Conservation (phyloP, 768 basidiomycete species). For the Amanita jacksonii region DNA sequence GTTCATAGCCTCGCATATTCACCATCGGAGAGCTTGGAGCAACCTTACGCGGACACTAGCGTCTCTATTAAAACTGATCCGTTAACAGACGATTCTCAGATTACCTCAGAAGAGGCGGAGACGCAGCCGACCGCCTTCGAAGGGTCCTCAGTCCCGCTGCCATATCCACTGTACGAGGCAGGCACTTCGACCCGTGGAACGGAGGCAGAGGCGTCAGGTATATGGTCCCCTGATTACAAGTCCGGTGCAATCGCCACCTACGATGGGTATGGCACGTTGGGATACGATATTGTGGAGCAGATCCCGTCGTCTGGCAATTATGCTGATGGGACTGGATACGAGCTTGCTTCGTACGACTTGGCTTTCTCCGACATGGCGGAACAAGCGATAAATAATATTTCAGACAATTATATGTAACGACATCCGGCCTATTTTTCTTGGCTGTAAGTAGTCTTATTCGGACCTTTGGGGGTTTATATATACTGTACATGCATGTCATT, state of each 20-base stretch:
- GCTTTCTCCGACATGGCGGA: conserved; percentile 6
- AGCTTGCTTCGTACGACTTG: conserved; percentile 1
- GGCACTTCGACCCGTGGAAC: not conserved
- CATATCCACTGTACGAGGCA: conserved; percentile 3
- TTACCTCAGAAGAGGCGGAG: conserved; percentile 2
- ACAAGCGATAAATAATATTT: conserved; percentile 1
- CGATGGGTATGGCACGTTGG: not conserved
- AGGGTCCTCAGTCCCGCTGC: not conserved
- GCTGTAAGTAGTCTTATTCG: not conserved
- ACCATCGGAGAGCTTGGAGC: conserved; percentile 4
- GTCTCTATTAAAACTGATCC: not conserved
- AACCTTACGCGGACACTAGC: conserved; percentile 3
- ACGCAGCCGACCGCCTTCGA: not conserved
- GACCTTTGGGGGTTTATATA: conserved; percentile 4
- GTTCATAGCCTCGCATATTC: conserved; percentile 2
- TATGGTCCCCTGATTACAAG: conserved; percentile 7
- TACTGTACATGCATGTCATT: not conserved
- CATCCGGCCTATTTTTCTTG: not conserved
- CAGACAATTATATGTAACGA: conserved; percentile 6
- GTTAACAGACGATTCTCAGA: not conserved
- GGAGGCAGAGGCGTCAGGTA: not conserved
- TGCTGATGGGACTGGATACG: conserved; percentile 2
- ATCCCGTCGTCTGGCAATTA: conserved; percentile 2
- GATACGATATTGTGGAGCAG: conserved; percentile 2
- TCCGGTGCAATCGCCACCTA: not conserved